Evolutionary conservation across 2,329 filamentous ascomycete species (phyloP), one percentile per base, ranked within the genome.

Genomic region (Colletotrichum tabaci): DNA sequence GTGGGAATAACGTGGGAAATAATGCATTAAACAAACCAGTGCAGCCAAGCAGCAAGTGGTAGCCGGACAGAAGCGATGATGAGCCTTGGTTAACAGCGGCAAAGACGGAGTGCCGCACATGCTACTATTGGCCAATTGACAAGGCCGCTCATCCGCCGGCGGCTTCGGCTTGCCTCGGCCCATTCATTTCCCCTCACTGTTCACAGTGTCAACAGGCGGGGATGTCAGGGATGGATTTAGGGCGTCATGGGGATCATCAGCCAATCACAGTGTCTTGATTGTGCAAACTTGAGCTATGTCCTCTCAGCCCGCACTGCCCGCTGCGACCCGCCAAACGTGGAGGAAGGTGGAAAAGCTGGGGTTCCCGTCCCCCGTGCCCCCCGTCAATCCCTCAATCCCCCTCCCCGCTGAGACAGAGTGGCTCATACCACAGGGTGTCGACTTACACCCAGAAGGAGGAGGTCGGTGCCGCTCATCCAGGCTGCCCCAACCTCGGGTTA

Each of bases 131-230:
- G 71, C 47, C 73, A 74, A 74, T 73, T 58, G 50, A 61, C 16
- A 49, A 12, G 4, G 61, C 53, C 66, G 53, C 49, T 66, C 53
- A 49, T 50, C 72, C 72, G 62, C 49, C 50, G 9, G 44, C 58
- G 23, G 38, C 42, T 47, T 52, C 73, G 73, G 73, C 63, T 74
- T 74, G 71, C 73, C 73, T 74, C 71, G 73, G 73, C 72, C 71
- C 58, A 68, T 44, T 40, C n/a, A 26, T 44, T 71, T 53, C 68
- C 68, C 68, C 68, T 71, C 68, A 68, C 18, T 23, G 40, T 21
- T n/a, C 55, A 60, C 55, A 61, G 53, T 66, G 44, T 15, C 21
- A 30, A 23, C 18, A 53, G 53, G 35, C 26, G 49, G 56, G 16
- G 40, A 38, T 53, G 16, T 38, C 44, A 49, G 23, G 40, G 21